These are phyloP conservation scores for Arbutus unedo DNA, from an alignment of 148 eudicot species.

Conservation along the genomic window DNA sequence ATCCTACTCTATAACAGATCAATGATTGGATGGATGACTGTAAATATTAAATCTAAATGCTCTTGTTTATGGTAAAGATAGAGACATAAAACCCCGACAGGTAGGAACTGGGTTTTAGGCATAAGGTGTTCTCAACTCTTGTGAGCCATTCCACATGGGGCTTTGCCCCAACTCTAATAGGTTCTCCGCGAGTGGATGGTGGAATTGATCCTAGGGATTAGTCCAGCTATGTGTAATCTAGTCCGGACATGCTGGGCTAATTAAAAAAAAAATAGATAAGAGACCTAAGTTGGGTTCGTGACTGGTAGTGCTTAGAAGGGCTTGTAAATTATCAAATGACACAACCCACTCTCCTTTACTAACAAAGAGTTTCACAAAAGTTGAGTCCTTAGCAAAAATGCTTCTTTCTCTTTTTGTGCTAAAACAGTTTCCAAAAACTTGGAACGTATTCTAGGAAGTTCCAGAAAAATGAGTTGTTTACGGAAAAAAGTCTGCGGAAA, in stretches of 20 bases:
- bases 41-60: conserved; percentile 16
- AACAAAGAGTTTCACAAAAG: conserved; percentile 18
- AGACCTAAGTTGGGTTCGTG: background rate
- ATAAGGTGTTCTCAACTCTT: too few relatives aligned
- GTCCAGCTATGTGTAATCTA: too few relatives aligned
- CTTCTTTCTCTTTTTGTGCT: conserved; percentile 21
- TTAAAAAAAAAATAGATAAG: background rate
- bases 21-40: conserved; percentile 41
- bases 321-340: conserved; percentile 17
- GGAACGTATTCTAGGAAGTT: background rate
- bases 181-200: too few relatives aligned
- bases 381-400: conserved; percentile 6
- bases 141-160: too few relatives aligned
- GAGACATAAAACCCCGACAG: too few relatives aligned
- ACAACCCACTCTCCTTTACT: conserved; percentile 25
- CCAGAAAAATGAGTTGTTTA: background rate
- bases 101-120: too few relatives aligned
- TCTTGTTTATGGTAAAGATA: background rate
- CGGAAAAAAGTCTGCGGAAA: background rate
- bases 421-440: background rate
- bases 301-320: conserved; percentile 13
- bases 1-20: conserved; percentile 23
- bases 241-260: too few relatives aligned
- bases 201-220: too few relatives aligned
- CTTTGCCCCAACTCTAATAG: too few relatives aligned